phyloP scores from a whole-genome alignment of 2,329 filamentous ascomycete genomes.

The Clonostachys rosea region DNA sequence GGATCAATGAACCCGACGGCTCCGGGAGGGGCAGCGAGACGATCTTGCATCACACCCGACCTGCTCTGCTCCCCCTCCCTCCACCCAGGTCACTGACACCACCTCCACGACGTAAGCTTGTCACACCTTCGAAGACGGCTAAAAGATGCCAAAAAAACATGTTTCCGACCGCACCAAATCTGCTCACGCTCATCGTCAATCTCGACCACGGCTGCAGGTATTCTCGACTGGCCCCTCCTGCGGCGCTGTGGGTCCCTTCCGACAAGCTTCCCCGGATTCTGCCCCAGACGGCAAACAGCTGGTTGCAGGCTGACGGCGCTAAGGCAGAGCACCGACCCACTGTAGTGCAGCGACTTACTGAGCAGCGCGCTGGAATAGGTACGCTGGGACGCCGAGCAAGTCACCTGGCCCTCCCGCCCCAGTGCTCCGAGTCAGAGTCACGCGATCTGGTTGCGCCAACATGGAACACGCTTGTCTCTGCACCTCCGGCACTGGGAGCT shows the following conservation, averaged over 20 bases:
- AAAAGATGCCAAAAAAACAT: not conserved
- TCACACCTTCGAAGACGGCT: not conserved
- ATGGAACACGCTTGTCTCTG: not conserved
- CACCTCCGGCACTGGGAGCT: not conserved
- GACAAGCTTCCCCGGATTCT: conserved; percentile 29
- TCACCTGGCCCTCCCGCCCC: not conserved
- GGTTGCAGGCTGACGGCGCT: conserved; percentile 1
- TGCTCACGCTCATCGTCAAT: not conserved
- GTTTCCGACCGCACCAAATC: not conserved
- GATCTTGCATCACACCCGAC: conserved; percentile 15
- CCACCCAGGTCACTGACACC: not conserved
- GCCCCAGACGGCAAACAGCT: conserved; percentile 9
- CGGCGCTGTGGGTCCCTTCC: conserved; percentile 15
- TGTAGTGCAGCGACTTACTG: not conserved
- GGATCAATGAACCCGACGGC: not conserved
- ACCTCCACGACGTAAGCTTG: not conserved
- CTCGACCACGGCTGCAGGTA: not conserved
- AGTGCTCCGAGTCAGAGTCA: not conserved
- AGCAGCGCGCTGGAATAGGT: not conserved
- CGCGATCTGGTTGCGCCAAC: not conserved
- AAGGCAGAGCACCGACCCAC: not conserved
- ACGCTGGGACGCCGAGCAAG: not conserved
- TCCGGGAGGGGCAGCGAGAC: conserved; percentile 5
- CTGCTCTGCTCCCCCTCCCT: conserved; percentile 2
- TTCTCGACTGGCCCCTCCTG: not conserved